Evolutionary conservation across 148 eudicot genomes (phyloP), one percentile per base, ranked within the genome.

Genomic region (Gaultheria prostrata): DNA sequence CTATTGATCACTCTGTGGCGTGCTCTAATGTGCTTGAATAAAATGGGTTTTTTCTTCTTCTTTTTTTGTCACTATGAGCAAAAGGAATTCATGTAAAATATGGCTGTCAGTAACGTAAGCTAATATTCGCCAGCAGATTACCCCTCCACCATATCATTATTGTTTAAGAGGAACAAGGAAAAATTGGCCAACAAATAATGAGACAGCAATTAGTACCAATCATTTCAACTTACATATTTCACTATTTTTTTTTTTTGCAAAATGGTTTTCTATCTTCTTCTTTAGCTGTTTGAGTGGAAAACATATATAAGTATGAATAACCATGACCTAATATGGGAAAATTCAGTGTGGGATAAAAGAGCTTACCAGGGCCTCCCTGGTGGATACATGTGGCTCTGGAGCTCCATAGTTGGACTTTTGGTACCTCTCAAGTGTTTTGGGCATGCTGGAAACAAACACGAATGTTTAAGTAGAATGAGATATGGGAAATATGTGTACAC

Each of bases 341-440:
- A 50, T 50, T n/a, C n/a, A n/a, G n/a, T n/a, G 54, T 50, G 54
- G 17, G 54, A 50, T 13, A 50, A 54, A 54, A 73, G 30, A 48
- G 61, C 17, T 61, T 90, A 95, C 98, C 95, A 95, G 91, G 63
- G 98, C 98, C 84, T 93, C 98, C 77, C 94, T 93, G 51, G 95
- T 32, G 48, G 95, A 92, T 32, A 91, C 88, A 79, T 90, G 89
- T 43, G 91, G 82, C 80, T 93, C 98, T 13, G 98, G 98, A 49
- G 97, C 93, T 83, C 97, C 98, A 85, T 93, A 96, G 93, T 93
- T 96, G 91, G 94, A 90, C 89, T 94, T 96, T 77, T 94, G 98
- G 85, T 96, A 96, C 93, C 94, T 93, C 85, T 96, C 98, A 56
- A 94, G 93, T 0, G 98, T 96, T 82, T 92, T 94, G 82, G 94